A percentile compares a stretch with the other conserved stretches of the same genome.
Conservation (phyloP, 164 flowering plant species). For the Vitis rotundifolia region DNA sequence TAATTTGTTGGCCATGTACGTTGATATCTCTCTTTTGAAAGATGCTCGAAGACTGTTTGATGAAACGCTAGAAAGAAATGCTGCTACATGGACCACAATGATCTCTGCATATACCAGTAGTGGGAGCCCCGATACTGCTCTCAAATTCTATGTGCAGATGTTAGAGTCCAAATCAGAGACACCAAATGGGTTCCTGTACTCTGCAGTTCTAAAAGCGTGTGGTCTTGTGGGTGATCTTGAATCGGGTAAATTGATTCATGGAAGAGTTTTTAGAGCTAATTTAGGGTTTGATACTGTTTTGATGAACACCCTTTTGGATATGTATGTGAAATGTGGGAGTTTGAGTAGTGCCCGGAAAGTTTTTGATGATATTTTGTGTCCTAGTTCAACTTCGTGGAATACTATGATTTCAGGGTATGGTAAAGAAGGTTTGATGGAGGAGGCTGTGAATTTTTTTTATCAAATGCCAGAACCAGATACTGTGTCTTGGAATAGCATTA, state of each 20-base stretch:
- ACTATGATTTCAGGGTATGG: conserved; percentile 22
- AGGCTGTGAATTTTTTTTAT: conserved; percentile 21
- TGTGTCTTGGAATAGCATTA: conserved; percentile 30
- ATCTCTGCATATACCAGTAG: conserved; percentile 19
- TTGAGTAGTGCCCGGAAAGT: conserved; percentile 24
- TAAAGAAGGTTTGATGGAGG: conserved; percentile 22
- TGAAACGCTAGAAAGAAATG: conserved; percentile 24
- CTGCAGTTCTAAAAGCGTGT: conserved; percentile 34
- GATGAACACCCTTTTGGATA: conserved; percentile 36
- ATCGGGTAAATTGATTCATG: conserved; percentile 23
- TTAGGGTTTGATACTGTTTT: conserved; percentile 24
- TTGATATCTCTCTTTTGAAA: neutral
- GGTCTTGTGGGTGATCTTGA: conserved; percentile 23
- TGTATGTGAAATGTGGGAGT: conserved; percentile 34
- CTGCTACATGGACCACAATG: conserved; percentile 35
- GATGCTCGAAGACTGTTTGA: conserved; percentile 31
- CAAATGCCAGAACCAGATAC: conserved; percentile 24
- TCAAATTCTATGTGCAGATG: conserved; percentile 21
- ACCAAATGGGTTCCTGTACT: conserved; percentile 31
- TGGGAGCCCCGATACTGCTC: conserved; percentile 20
- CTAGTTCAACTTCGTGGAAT: conserved; percentile 28
- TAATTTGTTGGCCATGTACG: conserved; percentile 28
- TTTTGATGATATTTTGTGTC: conserved; percentile 16
- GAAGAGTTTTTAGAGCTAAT: conserved; percentile 6
- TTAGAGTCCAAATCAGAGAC: conserved; percentile 14